phyloP scores from a whole-genome alignment of 768 basidiomycete species.

The Omphalotus guepiniiformis region DNA sequence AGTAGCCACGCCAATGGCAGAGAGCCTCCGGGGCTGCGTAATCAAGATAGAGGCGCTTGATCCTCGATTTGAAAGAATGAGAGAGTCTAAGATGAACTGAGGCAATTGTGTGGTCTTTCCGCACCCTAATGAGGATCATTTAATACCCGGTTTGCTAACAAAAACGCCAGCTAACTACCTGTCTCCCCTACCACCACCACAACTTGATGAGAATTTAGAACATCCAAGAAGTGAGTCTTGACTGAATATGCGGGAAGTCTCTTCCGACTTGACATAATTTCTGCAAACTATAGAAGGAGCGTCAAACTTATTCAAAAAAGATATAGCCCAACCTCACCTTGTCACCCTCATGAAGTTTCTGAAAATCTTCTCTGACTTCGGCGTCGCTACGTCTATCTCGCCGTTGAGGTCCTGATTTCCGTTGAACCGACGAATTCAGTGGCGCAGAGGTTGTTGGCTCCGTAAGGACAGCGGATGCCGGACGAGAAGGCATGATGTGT shows the following conservation, averaged over 20 bases:
- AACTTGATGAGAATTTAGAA: constrained; percentile 56
- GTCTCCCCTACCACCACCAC: constrained; percentile 91
- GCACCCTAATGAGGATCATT: constrained; percentile 48
- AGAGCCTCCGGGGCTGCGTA: constrained; percentile 87
- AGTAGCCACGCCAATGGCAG: constrained; percentile 83
- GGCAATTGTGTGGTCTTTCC: constrained; percentile 93
- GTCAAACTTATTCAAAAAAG: not conserved
- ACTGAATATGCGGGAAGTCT: constrained; percentile 76
- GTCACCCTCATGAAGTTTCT: constrained; percentile 34
- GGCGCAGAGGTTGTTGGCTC: not conserved
- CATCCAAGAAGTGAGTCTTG: constrained; percentile 55
- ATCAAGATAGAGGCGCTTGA: constrained; percentile 71
- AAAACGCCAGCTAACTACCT: constrained; percentile 36
- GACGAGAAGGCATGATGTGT: constrained; percentile 42
- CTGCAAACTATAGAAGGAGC: constrained; percentile 37
- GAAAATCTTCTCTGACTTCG: constrained; percentile 52
- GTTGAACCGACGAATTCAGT: too few species aligned
- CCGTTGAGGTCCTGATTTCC: constrained; percentile 21
- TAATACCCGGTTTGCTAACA: not conserved
- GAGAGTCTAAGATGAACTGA: constrained; percentile 83
- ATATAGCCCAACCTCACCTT: constrained; percentile 25
- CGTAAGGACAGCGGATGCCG: not conserved
- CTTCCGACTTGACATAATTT: constrained; percentile 51
- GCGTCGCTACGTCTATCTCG: constrained; percentile 42
- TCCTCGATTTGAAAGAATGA: constrained; percentile 59